These are phyloP conservation scores for Letharia columbiana DNA, from an alignment of 495 filamentous ascomycete species.

Conservation along the genomic window DNA sequence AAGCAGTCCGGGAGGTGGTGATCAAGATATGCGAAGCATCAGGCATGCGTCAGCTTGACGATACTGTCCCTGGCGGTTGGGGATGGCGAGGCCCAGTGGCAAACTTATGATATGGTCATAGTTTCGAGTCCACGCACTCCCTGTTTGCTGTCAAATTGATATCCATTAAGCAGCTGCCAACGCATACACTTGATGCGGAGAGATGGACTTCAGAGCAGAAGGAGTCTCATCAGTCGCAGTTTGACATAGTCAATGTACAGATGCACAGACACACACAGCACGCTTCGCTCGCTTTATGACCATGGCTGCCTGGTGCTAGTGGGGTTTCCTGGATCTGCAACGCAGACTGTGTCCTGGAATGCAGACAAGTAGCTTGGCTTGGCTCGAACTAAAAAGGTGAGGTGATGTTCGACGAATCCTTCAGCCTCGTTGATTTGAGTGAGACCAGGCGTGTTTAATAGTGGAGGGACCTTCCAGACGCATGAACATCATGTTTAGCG, in stretches of 20 bases:
- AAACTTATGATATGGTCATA: conserved; percentile 19
- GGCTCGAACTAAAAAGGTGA: background rate
- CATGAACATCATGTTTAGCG: background rate
- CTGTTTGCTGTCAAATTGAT: conserved; percentile 25
- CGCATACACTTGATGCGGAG: background rate
- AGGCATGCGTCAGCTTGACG: conserved; percentile 38
- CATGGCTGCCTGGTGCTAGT: background rate
- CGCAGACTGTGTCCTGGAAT: background rate
- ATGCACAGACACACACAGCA: background rate
- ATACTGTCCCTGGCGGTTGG: conserved; percentile 30
- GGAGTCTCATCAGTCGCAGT: background rate
- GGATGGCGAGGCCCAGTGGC: conserved; percentile 32
- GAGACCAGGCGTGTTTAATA: too few relatives aligned
- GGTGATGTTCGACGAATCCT: background rate
- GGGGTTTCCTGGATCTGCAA: background rate
- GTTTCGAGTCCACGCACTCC: conserved; percentile 24
- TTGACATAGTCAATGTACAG: background rate
- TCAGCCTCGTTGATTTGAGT: background rate
- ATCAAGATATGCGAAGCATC: conserved; percentile 41
- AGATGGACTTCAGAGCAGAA: background rate
- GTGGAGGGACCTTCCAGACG: background rate
- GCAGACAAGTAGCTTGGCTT: background rate
- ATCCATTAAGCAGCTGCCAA: background rate
- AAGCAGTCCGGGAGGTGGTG: conserved; percentile 42
- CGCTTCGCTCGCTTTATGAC: background rate